These are phyloP conservation scores for Emydomyces testavorans DNA, from an alignment of 2,329 filamentous ascomycete genomes.

Conservation along the genomic window DNA sequence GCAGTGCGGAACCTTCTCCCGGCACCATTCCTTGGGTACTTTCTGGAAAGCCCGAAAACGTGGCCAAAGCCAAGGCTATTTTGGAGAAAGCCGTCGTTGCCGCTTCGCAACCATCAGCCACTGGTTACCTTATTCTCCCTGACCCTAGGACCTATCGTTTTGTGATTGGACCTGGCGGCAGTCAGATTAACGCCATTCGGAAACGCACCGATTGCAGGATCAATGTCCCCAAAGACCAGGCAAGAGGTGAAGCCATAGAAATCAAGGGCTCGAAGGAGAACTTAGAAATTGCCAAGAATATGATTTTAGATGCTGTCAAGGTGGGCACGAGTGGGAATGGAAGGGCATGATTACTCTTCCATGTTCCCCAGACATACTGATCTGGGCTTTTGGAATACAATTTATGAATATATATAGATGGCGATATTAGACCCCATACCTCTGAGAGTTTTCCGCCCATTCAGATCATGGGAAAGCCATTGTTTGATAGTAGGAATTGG, in stretches of 20 bases:
- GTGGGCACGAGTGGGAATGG: conserved; percentile 20
- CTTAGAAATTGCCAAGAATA: conserved; percentile 73
- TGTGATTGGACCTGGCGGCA: conserved; percentile 79
- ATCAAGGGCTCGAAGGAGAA: conserved; percentile 68
- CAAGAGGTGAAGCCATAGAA: conserved; percentile 70
- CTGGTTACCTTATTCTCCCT: conserved; percentile 78
- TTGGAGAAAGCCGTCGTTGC: conserved; percentile 62
- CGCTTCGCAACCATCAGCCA: conserved; percentile 43
- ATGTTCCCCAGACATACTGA: background rate
- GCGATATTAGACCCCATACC: background rate
- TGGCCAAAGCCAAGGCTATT: conserved; percentile 67
- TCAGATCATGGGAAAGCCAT: background rate
- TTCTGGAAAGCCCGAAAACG: conserved; percentile 62
- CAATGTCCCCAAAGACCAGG: conserved; percentile 76
- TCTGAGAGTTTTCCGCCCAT: background rate
- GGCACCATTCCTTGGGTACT: conserved; percentile 69
- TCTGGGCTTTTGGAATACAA: background rate
- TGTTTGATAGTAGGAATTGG: background rate
- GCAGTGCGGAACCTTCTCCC: conserved; percentile 17
- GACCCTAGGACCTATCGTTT: conserved; percentile 82
- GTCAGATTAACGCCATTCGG: conserved; percentile 84
- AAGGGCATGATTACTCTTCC: background rate
- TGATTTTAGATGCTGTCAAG: conserved; percentile 74
- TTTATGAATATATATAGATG: background rate
- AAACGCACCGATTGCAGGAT: conserved; percentile 89